Base-by-base conservation (phyloP, 2,329 filamentous ascomycete genomes). In the Fusarium sp. region DNA sequence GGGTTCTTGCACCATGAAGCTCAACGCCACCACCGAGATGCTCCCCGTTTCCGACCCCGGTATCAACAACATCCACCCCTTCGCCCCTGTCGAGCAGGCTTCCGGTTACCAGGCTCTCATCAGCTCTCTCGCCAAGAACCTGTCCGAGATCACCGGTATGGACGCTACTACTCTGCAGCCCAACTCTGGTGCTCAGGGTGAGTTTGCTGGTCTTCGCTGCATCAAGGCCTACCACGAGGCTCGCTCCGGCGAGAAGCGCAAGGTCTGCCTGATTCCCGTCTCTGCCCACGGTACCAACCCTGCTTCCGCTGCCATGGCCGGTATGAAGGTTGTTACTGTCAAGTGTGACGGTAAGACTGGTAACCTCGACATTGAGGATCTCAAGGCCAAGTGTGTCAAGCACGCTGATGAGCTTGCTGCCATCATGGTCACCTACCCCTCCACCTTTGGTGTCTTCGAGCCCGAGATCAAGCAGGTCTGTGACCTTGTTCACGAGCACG, bases 1-100 rank as follows among this genome's bases (percentile, higher is more conserved):
- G 4, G 95, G 95, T 16, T 98, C 95, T 3, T 98, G 95, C 85
- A 98, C 95, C 11, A 98, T 98, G 95, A 98, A 98, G 85, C 89
- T 97, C 54, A 98, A 98, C 79, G 93, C 92, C 51, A 96, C 94
- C 9, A 93, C 93, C 1, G 94, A 98, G 82, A 98, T 98, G 95
- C 87, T 92, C 12, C 91, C 94, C 9, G 85, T 98, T 58, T 72
- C 74, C 24, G 70, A 74, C 52, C 74, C 74, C 2, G 65, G 61
- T 38, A 72, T 76, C 44, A 62, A 92, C 48, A 89, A 91, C 69
- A 85, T 97, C 44, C 95, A 98, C 81, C 95, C 95, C 2, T 94
- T 94, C 75, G 88, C 90, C 29, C 92, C 92, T 0, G 77, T 84
- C 0, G 83, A 88, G 52, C 86, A 91, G 69, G 88, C 90, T 22